Conservation (phyloP, 1,284 basidiomycete species). For the Puccinia horiana region DNA sequence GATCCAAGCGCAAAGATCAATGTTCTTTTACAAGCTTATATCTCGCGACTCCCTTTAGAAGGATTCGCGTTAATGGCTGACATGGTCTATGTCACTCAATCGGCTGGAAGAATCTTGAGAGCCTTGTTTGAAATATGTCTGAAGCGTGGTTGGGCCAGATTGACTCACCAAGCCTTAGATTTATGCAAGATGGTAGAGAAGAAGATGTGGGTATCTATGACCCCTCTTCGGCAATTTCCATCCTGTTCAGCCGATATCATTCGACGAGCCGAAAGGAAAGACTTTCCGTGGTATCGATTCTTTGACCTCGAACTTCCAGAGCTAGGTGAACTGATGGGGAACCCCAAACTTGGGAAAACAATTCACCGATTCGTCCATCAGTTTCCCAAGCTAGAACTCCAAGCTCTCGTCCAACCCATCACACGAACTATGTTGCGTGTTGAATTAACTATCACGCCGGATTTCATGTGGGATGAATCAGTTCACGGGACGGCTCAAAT, state of each 20-base stretch:
- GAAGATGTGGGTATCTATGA: conserved; percentile 91
- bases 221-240: conserved; percentile 91
- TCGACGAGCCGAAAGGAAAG: conserved; percentile 91
- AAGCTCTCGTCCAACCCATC: conserved; percentile 91
- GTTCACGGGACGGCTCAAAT: conserved; percentile 83
- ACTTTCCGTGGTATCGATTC: conserved; percentile 97
- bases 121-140: conserved; percentile 98
- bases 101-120: conserved; percentile 73
- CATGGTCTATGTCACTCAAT: conserved; percentile 73
- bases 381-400: conserved; percentile 91
- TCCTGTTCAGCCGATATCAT: conserved; percentile 77
- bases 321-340: conserved; percentile 88
- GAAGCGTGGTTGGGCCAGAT: conserved; percentile 95
- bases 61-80: conserved; percentile 96
- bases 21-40: conserved; percentile 90
- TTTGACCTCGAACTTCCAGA: conserved; percentile 81
- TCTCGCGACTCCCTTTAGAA: conserved; percentile 89
- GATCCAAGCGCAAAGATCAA: conserved; percentile 98
- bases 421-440: conserved; percentile 83
- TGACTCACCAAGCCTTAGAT: conserved; percentile 85
- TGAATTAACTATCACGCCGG: conserved; percentile 86
- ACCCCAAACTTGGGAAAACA: conserved; percentile 74
- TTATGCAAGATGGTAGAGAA: conserved; percentile 87
- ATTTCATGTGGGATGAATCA: conserved; percentile 96
- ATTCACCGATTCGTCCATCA: conserved; percentile 93